These are phyloP conservation scores for Helianthus tuberosus DNA, from an alignment of 129 eudicot genomes.

Conservation along the genomic window DNA sequence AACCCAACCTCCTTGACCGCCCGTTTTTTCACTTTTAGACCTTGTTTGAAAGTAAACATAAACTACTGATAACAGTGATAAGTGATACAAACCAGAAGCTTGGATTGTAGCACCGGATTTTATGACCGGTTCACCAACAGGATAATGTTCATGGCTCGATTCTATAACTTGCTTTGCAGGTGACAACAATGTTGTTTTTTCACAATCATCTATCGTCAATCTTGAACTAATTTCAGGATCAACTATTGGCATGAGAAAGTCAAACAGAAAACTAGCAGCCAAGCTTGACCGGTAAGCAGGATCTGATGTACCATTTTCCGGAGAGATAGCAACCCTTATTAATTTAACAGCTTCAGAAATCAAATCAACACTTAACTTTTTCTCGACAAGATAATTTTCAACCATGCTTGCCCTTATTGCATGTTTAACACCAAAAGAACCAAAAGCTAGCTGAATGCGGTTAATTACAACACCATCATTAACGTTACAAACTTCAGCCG, in stretches of 20 bases:
- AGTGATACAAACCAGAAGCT: slow-evolving; percentile 79
- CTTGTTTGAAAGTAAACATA: neutral
- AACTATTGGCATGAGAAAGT: slow-evolving; percentile 54
- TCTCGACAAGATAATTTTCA: slow-evolving; percentile 65
- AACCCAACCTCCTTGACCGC: neutral
- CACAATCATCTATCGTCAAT: slow-evolving; percentile 18
- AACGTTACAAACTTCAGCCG: slow-evolving; percentile 51
- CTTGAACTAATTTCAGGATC: slow-evolving; percentile 21
- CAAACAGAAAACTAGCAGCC: slow-evolving; percentile 76
- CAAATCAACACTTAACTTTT: slow-evolving; percentile 40
- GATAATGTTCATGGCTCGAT: slow-evolving; percentile 62
- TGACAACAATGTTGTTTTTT: slow-evolving; percentile 40
- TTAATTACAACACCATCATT: slow-evolving; percentile 46
- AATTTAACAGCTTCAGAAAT: slow-evolving; percentile 57
- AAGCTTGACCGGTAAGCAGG: slow-evolving; percentile 69
- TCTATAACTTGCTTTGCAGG: slow-evolving; percentile 72
- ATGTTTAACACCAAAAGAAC: slow-evolving; percentile 72
- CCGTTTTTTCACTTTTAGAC: neutral
- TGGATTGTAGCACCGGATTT: slow-evolving; percentile 84
- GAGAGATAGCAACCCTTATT: slow-evolving; percentile 43
- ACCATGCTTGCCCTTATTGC: slow-evolving; percentile 62
- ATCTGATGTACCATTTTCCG: slow-evolving; percentile 64
- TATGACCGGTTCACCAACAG: slow-evolving; percentile 75
- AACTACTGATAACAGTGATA: neutral
- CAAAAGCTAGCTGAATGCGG: slow-evolving; percentile 62